These are phyloP conservation scores for Elymus sibiricus DNA, from an alignment of 176 grass and related monocot species.

Conservation along the genomic window DNA sequence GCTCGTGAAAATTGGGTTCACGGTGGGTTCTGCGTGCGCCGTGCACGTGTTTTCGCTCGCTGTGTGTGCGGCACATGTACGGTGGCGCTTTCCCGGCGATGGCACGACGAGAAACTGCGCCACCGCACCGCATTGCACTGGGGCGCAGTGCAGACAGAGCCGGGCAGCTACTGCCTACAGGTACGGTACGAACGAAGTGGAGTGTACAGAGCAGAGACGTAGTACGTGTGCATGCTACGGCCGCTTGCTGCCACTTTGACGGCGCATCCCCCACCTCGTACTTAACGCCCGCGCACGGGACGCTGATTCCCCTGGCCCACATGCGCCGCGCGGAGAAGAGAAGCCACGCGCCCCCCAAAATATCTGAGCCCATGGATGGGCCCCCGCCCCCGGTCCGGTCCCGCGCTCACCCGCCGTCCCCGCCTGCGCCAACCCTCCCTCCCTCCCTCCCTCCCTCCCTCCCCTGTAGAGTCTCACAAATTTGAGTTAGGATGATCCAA, in stretches of 20 bases:
- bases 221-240: too few species aligned
- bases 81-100: too few species aligned
- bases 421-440: too few species aligned
- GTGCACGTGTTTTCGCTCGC: not conserved
- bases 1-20: not conserved
- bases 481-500: too few species aligned
- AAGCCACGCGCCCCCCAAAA: constrained; percentile 1
- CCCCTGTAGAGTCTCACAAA: too few species aligned
- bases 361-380: constrained; percentile 14
- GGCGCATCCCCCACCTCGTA: constrained; percentile 17
- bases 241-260: not conserved
- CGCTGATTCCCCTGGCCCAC: not conserved
- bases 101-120: too few species aligned
- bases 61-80: not conserved
- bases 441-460: too few species aligned
- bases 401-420: too few species aligned
- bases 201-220: not conserved
- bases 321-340: not conserved
- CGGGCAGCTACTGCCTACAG: too few species aligned
- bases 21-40: not conserved
- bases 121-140: too few species aligned
- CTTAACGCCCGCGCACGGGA: not conserved
- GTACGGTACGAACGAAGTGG: not conserved
- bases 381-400: too few species aligned
- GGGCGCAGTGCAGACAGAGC: too few species aligned